A percentile compares a stretch with the other conserved stretches of the same genome.
Conservation (phyloP, 2,329 filamentous ascomycete species). For the Pseudopyrenochaeta lycopersici region DNA sequence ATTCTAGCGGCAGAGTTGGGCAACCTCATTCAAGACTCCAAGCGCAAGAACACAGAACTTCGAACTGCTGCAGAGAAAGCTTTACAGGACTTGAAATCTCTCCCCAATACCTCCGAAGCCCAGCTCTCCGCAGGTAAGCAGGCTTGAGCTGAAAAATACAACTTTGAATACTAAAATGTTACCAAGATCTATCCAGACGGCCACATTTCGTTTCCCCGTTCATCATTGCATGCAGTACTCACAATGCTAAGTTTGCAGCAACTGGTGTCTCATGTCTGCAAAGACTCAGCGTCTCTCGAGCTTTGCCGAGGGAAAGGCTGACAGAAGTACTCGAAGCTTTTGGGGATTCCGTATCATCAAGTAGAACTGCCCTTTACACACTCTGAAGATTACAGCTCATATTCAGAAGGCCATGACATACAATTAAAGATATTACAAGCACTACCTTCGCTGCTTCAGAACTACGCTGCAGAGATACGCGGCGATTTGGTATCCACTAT, state of each 20-base stretch:
- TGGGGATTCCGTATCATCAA: conserved; percentile 77
- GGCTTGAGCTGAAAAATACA: not conserved
- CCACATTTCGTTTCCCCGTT: conserved; percentile 92
- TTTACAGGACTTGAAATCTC: conserved; percentile 82
- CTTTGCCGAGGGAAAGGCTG: conserved; percentile 79
- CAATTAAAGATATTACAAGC: conserved; percentile 96
- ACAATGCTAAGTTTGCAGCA: conserved; percentile 87
- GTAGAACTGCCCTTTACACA: conserved; percentile 56
- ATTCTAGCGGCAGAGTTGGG: conserved; percentile 87
- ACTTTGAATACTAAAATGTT: conserved; percentile 7
- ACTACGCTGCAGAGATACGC: conserved; percentile 83
- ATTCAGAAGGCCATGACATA: conserved; percentile 74
- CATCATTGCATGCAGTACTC: conserved; percentile 88
- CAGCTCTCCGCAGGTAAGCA: conserved; percentile 74
- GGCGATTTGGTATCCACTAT: conserved; percentile 83
- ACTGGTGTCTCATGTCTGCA: conserved; percentile 91
- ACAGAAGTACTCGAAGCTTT: conserved; percentile 89
- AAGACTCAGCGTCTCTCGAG: conserved; percentile 82
- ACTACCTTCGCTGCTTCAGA: conserved; percentile 86
- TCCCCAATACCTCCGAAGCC: conserved; percentile 78
- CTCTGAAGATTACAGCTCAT: conserved; percentile 18
- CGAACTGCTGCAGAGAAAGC: conserved; percentile 93
- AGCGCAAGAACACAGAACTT: conserved; percentile 90
- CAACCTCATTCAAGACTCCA: conserved; percentile 94
- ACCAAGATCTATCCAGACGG: conserved; percentile 80